Conservation (phyloP, 1,284 basidiomycete genomes). For the Entoloma clypeatum region DNA sequence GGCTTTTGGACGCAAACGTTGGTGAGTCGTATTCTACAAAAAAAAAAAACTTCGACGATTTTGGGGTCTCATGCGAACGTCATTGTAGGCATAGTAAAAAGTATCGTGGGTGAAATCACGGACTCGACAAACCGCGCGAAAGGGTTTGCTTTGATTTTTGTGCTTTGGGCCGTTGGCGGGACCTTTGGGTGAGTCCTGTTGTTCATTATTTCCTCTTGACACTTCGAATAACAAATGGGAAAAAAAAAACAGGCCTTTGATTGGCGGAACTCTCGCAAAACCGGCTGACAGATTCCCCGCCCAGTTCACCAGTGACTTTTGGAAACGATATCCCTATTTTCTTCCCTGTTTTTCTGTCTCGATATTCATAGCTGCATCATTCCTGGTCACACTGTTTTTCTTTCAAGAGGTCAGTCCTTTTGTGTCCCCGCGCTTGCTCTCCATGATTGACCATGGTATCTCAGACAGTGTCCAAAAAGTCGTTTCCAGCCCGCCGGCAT, state of each 20-base stretch:
- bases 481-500: neutral
- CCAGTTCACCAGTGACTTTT: slow-evolving; percentile 43
- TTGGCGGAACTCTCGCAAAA: slow-evolving; percentile 53
- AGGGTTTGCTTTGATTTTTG: too few species aligned
- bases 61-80: neutral
- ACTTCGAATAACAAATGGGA: too few species aligned
- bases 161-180: too few species aligned
- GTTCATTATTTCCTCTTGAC: too few species aligned
- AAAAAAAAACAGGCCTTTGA: slow-evolving; percentile 43
- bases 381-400: slow-evolving; percentile 39
- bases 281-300: slow-evolving; percentile 52
- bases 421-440: neutral
- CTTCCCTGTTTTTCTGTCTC: slow-evolving; percentile 54
- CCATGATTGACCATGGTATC: neutral
- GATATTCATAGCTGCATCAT: slow-evolving; percentile 40
- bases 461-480: neutral
- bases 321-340: slow-evolving; percentile 58
- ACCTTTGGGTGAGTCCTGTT: too few species aligned
- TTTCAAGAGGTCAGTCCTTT: slow-evolving; percentile 55
- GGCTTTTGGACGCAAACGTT: slow-evolving; percentile 39
- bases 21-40: too few species aligned
- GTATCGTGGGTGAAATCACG: too few species aligned
- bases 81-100: too few species aligned
- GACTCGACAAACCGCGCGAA: too few species aligned
- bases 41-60: too few species aligned